Evolutionary conservation across 371 early-diverging fungal genomes (phyloP).

Genomic region (Nematocida major): DNA sequence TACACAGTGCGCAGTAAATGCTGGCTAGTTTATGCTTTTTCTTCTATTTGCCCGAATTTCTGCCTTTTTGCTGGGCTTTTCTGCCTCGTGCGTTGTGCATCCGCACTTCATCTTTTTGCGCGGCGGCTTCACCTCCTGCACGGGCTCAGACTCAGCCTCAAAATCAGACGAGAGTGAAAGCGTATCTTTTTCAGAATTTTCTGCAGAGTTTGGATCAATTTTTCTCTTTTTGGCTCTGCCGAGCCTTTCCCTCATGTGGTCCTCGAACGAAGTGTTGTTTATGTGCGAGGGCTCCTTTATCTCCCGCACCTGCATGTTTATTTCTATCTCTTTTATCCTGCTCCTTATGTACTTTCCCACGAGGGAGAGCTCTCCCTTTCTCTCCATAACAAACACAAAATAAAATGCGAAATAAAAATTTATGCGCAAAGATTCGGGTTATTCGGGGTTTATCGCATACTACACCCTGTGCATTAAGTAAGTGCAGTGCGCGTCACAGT

Average conservation of each 20-base stretch:
- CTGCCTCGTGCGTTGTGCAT: not conserved
- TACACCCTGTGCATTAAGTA: too few relatives aligned
- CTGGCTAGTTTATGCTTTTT: not conserved
- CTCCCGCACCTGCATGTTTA: conserved; percentile 25
- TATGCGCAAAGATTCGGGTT: too few relatives aligned
- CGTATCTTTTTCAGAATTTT: too few relatives aligned
- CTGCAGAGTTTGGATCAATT: too few relatives aligned
- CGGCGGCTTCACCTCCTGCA: not conserved
- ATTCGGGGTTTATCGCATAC: too few relatives aligned
- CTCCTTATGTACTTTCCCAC: conserved; percentile 22
- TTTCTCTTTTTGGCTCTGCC: not conserved
- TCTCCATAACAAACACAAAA: not conserved
- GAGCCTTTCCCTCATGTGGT: conserved; percentile 12
- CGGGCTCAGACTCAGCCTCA: not conserved
- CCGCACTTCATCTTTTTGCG: conserved; percentile 13
- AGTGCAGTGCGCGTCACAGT: too few relatives aligned
- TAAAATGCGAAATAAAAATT: not conserved
- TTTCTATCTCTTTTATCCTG: conserved; percentile 32
- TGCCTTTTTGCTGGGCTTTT: not conserved
- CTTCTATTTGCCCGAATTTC: not conserved
- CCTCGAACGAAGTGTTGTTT: not conserved
- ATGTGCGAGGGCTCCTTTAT: conserved; percentile 1
- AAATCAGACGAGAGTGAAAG: not conserved
- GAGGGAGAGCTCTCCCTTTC: not conserved
- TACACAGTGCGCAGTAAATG: too few relatives aligned